A percentile compares a stretch with the other conserved stretches of the same genome.
phyloP scores from a whole-genome alignment of 2,329 filamentous ascomycete species.

The Keithomyces neogunnii region DNA sequence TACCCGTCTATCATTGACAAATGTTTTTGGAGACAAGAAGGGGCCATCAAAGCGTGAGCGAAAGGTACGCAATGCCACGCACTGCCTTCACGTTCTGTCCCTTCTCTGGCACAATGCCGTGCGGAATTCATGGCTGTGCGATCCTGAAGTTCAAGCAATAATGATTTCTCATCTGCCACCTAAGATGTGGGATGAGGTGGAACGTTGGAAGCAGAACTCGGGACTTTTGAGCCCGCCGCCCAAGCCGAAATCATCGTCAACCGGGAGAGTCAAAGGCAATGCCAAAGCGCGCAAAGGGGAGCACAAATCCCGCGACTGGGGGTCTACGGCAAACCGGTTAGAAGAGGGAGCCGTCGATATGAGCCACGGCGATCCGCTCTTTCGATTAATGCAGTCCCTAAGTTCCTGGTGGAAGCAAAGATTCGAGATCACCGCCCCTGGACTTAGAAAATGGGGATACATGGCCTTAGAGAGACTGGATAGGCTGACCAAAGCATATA shows the following conservation, averaged over 20 bases:
- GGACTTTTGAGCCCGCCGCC: slow-evolving; percentile 43
- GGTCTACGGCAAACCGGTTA: slow-evolving; percentile 55
- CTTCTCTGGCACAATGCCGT: slow-evolving; percentile 85
- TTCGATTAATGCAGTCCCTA: slow-evolving; percentile 68
- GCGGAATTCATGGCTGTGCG: slow-evolving; percentile 76
- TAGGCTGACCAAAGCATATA: slow-evolving; percentile 63
- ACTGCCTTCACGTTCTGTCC: slow-evolving; percentile 81
- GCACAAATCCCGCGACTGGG: slow-evolving; percentile 55
- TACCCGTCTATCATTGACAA: slow-evolving; percentile 50
- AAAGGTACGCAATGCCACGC: slow-evolving; percentile 66
- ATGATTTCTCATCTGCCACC: slow-evolving; percentile 66
- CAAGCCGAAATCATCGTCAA: slow-evolving; percentile 12
- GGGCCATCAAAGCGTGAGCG: slow-evolving; percentile 80
- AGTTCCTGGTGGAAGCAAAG: slow-evolving; percentile 80
- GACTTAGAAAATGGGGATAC: slow-evolving; percentile 83
- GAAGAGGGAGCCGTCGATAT: slow-evolving; percentile 67
- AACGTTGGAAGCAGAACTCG: slow-evolving; percentile 63
- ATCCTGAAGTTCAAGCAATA: slow-evolving; percentile 64
- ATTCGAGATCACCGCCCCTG: slow-evolving; percentile 69
- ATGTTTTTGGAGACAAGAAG: slow-evolving; percentile 61
- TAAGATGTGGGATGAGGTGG: slow-evolving; percentile 61
- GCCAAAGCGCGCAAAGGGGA: slow-evolving; percentile 14
- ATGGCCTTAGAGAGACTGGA: slow-evolving; percentile 68
- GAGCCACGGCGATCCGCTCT: slow-evolving; percentile 74
- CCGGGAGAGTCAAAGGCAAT: slow-evolving; percentile 18